These are phyloP conservation scores for Aspergillus ellipticus DNA, from an alignment of 495 filamentous ascomycete species.

Conservation along the genomic window DNA sequence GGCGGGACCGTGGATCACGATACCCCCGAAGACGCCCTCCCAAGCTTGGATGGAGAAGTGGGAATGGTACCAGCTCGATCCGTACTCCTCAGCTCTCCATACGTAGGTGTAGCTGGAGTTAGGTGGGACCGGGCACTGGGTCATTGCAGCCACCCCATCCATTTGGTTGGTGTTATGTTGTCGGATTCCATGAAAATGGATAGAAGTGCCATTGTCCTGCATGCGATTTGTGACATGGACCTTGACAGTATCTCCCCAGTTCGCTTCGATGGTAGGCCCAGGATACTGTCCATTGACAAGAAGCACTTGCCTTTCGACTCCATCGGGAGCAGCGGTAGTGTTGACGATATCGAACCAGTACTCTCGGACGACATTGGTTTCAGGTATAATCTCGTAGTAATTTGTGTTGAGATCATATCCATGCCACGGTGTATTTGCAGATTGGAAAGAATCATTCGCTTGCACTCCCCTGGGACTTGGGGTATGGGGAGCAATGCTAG, in stretches of 20 bases:
- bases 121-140: slow-evolving; percentile 64
- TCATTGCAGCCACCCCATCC: slow-evolving; percentile 63
- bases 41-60: slow-evolving; percentile 63
- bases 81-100: slow-evolving; percentile 69
- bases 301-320: slow-evolving; percentile 56
- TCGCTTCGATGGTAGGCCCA: slow-evolving; percentile 54
- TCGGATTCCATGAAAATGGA: slow-evolving; percentile 52
- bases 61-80: slow-evolving; percentile 79
- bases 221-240: slow-evolving; percentile 68
- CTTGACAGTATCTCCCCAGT: slow-evolving; percentile 65
- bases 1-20: slow-evolving; percentile 47
- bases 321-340: slow-evolving; percentile 70
- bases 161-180: slow-evolving; percentile 46
- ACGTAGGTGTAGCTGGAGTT: slow-evolving; percentile 63
- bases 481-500: too few species aligned
- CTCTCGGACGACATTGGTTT: slow-evolving; percentile 32
- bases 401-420: slow-evolving; percentile 54
- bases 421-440: slow-evolving; percentile 25
- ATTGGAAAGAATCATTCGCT: neutral
- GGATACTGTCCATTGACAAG: slow-evolving; percentile 72
- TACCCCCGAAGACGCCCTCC: slow-evolving; percentile 31
- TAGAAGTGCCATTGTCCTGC: slow-evolving; percentile 58
- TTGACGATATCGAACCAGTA: slow-evolving; percentile 31
- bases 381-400: slow-evolving; percentile 44
- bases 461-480: neutral